phyloP scores from a whole-genome alignment of 1,284 basidiomycete genomes.

The Malassezia psittaci region DNA sequence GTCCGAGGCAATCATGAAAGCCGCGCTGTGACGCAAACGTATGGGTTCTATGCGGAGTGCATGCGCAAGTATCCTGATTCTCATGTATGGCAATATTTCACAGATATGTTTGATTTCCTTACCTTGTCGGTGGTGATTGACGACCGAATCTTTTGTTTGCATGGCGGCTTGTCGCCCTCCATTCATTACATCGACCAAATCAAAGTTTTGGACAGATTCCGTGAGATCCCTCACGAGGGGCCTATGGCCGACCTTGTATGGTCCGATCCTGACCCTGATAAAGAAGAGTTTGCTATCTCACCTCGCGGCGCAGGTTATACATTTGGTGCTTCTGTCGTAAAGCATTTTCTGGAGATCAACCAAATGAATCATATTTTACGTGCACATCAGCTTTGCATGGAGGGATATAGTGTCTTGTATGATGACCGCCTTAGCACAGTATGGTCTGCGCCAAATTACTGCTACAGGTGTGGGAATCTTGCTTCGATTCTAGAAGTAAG shows the following conservation, averaged over 20 bases:
- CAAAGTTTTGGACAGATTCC: conserved; percentile 95
- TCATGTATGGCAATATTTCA: conserved; percentile 98
- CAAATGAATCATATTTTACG: conserved; percentile 93
- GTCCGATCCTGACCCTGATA: conserved; percentile 98
- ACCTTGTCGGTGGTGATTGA: conserved; percentile 96
- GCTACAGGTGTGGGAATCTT: conserved; percentile 93
- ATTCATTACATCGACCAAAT: conserved; percentile 99
- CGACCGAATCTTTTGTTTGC: conserved; percentile 97
- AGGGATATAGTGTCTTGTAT: conserved; percentile 89
- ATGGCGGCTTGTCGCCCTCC: conserved; percentile 90
- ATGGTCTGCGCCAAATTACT: conserved; percentile 98
- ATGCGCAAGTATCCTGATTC: conserved; percentile 82
- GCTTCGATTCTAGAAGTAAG: conserved; percentile 93
- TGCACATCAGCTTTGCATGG: conserved; percentile 98
- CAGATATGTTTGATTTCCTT: conserved; percentile 99
- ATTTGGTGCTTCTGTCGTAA: conserved; percentile 95
- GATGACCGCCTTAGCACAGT: conserved; percentile 91
- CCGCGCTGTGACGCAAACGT: conserved; percentile 96
- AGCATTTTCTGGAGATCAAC: conserved; percentile 83
- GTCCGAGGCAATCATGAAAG: conserved; percentile 98
- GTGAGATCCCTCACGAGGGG: conserved; percentile 99
- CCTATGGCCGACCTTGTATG: conserved; percentile 99
- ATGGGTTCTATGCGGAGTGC: conserved; percentile 98
- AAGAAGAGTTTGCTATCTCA: conserved; percentile 97
- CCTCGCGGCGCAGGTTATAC: conserved; percentile 97